Percentiles rank a stretch among this genome's conserved stretches.
These are phyloP conservation scores for Teunomyces gatunensis DNA, from an alignment of 805 yeast species.

Conservation along the genomic window DNA sequence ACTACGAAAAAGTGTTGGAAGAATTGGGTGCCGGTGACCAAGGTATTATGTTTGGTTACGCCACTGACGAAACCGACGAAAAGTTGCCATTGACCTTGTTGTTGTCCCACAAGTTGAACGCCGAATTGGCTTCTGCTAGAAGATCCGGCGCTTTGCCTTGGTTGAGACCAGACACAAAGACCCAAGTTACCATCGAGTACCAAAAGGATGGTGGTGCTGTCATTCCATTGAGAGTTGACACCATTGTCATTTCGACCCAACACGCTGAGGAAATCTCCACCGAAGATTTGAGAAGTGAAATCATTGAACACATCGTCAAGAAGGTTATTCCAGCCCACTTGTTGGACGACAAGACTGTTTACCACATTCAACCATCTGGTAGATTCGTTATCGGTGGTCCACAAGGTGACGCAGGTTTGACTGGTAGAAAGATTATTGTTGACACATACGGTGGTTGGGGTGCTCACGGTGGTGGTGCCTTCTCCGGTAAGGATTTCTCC, in stretches of 20 bases:
- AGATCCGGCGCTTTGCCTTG: conserved; percentile 91
- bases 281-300: conserved; percentile 81
- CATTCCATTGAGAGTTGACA: conserved; percentile 93
- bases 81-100: conserved; percentile 91
- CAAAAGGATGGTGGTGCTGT: conserved; percentile 93
- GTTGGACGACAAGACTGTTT: conserved; percentile 91
- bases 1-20: conserved; percentile 92
- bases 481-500: conserved; percentile 99
- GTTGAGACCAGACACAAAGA: conserved; percentile 99
- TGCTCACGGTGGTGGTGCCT: conserved; percentile 99
- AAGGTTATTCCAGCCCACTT: conserved; percentile 88
- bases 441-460: conserved; percentile 99
- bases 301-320: conserved; percentile 77
- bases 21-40: conserved; percentile 99
- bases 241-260: conserved; percentile 95
- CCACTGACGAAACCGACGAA: conserved; percentile 98
- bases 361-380: conserved; percentile 99
- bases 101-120: conserved; percentile 93
- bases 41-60: conserved; percentile 99
- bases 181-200: conserved; percentile 98
- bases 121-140: conserved; percentile 95
- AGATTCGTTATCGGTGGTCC: conserved; percentile 99
- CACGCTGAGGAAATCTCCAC: conserved; percentile 96
- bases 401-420: conserved; percentile 99
- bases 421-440: conserved; percentile 99